Evolutionary conservation across 176 grass and related monocot genomes (phyloP), one percentile per base, ranked within the genome.

Genomic region (Eremochloa ophiuroides): DNA sequence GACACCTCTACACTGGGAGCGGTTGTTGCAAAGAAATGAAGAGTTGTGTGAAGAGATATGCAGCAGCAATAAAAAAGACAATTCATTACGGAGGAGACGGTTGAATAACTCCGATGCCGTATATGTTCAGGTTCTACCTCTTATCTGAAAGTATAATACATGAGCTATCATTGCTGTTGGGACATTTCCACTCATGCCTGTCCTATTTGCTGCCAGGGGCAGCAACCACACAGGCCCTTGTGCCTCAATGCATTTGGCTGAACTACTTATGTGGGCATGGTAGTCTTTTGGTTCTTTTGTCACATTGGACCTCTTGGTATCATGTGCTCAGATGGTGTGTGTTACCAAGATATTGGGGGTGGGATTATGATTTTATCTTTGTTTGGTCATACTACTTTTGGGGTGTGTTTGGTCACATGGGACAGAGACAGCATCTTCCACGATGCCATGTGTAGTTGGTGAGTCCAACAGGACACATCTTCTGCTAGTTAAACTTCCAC

Each of bases 1-100:
- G 89, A 98, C 90, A 63, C 95, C 95, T 79, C 83, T 95, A 88
- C 92, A 98, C 42, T 95, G 95, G 92, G 88, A 91, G 43, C 81
- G 82, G 10, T 80, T 95, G 69, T 67, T 83, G 70, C 78, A 82
- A 62, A 83, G 73, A 84, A 76, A 73, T 71, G 84, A 75, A 62
- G 69, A 41, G 69, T 79, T 81, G 35, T 62, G 85, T 78, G 37
- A 84, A 68, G 80, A 83, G 15, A 25, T 66, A 33, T 63, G 30
- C 12, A 53, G 33, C 34, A 84, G 41, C 17, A 79, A 23, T 53
- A 68, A 59, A 44, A 86, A 83, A 26, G 28, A 71, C 55, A 62
- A 63, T 74, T 87, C 89, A 84, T 28, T 60, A 50, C 56, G 29
- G 38, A 89, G 72, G 44, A 84, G 71, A 31, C 71, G 61, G 2